Base-by-base conservation (phyloP, 495 filamentous ascomycete genomes). In the Evansstolkia leycettana region DNA sequence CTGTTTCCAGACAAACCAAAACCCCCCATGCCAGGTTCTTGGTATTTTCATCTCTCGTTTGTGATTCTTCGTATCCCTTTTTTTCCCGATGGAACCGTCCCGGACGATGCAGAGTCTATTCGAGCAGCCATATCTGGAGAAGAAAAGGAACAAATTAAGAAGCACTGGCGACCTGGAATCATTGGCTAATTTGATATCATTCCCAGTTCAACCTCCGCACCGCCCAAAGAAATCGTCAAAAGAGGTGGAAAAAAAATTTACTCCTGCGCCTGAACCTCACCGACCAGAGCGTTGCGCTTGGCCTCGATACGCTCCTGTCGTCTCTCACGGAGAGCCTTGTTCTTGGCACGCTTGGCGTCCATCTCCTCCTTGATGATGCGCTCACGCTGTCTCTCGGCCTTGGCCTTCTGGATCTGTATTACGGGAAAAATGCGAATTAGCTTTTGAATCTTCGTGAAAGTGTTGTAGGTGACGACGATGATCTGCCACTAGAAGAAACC, bases 271-370 rank as follows among this genome's bases (percentile, higher is more conserved):
- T 17, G 76, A 37, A 65, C 72, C 55, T 82, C 88, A 44, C 70
- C 85, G 36, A 78, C 56, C 55, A 90, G 58, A 52, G 82, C 82
- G 50, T 76, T 80, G 65, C 84, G 77, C 90, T 99, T 99, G 61
- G 79, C 76, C 58, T 73, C 63, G 58, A 82, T 69, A 62, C 90
- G 81, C 71, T 89, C 83, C 61, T 76, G 69, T 73, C 85, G 88
- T 69, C 90, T 77, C 80, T 95, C 92, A 70, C 90, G 84, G 43
- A 89, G 88, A 51, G 90, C 90, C 86, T 94, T 95, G 80, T 84
- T 95, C 84, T 93, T 94, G 65, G 84, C 80, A 73, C 90, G 85
- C 78, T 90, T 95, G 70, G 81, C 84, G 67, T 99, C 89, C 90
- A 96, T 96, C 76, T 95, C 87, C 58, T 95, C 87, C 83, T 93